These are phyloP conservation scores for Annona squamosa DNA, from an alignment of 164 flowering plant species.

Conservation along the genomic window DNA sequence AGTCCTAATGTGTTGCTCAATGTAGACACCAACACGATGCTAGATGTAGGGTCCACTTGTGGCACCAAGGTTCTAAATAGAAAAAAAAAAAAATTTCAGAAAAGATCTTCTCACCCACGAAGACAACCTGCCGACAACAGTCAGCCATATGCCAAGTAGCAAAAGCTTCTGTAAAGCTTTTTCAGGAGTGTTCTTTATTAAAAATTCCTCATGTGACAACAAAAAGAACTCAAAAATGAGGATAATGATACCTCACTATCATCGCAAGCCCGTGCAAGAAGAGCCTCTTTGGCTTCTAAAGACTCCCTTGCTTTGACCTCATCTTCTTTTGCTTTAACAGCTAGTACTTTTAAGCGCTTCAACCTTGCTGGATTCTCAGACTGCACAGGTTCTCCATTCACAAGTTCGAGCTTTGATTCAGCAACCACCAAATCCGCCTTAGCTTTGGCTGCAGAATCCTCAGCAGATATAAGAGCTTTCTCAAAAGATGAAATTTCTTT, in stretches of 20 bases:
- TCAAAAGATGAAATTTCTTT: conserved; percentile 67
- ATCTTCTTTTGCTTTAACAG: conserved; percentile 63
- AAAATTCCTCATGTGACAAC: too few relatives aligned
- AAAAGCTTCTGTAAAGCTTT: too few relatives aligned
- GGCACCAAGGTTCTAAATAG: neutral
- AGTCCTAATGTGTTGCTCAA: neutral
- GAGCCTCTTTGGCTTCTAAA: conserved; percentile 89
- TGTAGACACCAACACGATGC: neutral
- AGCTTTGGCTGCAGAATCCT: conserved; percentile 54
- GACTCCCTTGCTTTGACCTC: conserved; percentile 61
- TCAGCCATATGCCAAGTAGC: too few relatives aligned
- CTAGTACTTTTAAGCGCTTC: conserved; percentile 63
- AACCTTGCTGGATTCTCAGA: conserved; percentile 78
- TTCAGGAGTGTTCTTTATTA: too few relatives aligned
- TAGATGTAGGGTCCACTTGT: neutral
- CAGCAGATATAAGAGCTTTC: conserved; percentile 48
- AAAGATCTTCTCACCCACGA: too few relatives aligned
- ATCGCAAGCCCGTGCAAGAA: conserved; percentile 65
- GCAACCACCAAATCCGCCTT: conserved; percentile 65
- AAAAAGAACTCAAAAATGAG: neutral
- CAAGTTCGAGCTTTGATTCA: conserved; percentile 71
- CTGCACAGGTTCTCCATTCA: conserved; percentile 88
- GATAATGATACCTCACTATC: conserved; percentile 69
- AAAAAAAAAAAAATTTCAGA: too few relatives aligned
- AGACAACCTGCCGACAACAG: too few relatives aligned